Conservation (phyloP, 441 rosid species). For the Gossypium davidsonii region DNA sequence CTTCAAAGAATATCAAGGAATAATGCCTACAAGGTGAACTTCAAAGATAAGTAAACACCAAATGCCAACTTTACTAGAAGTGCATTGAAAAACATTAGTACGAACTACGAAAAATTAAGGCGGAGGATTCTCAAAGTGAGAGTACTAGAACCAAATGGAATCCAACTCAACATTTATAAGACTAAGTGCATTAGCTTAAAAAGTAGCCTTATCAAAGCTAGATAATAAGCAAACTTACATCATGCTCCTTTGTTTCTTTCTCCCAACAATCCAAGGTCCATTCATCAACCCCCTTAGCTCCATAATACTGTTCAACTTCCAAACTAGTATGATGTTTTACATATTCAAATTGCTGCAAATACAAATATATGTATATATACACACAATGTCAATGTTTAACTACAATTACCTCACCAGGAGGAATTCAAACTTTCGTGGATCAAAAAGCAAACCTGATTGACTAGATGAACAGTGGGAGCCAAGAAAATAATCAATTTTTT, state of each 20-base stretch:
- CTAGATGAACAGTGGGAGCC: conserved; percentile 79
- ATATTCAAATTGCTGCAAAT: conserved; percentile 64
- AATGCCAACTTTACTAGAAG: too few relatives aligned
- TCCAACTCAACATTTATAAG: not conserved
- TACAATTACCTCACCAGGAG: not conserved
- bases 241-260: conserved; percentile 52
- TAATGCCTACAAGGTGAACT: too few relatives aligned
- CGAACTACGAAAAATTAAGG: too few relatives aligned
- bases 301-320: conserved; percentile 60
- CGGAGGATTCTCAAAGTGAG: not conserved
- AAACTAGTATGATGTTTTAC: conserved; percentile 36
- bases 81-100: too few relatives aligned
- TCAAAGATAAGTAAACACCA: too few relatives aligned
- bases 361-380: not conserved
- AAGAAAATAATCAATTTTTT: conserved; percentile 60
- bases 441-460: conserved; percentile 48
- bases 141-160: not conserved
- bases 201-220: not conserved
- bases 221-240: conserved; percentile 41
- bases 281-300: conserved; percentile 69
- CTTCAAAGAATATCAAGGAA: too few relatives aligned
- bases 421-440: not conserved
- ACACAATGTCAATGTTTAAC: not conserved
- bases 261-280: conserved; percentile 63
- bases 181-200: not conserved